Evolutionary conservation across 805 yeast species (phyloP), one percentile per base, ranked within the genome.

Genomic region (Candida bentonensis): DNA sequence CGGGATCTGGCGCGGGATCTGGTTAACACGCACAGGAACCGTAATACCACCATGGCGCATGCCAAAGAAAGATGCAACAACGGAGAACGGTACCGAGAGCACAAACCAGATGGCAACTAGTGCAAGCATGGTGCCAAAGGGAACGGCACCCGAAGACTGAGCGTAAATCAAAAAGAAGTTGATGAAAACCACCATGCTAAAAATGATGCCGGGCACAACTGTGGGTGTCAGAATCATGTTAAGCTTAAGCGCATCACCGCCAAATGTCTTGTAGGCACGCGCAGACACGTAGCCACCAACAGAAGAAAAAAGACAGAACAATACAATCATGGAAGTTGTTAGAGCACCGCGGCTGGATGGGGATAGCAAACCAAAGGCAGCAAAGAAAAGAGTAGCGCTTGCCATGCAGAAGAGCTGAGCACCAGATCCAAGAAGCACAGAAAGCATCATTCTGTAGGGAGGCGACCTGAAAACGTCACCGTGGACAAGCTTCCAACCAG

Each of bases 401-500:
- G 79, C 60, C 88, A 92, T 88, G 55, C 81, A 67, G 50, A 87
- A 73, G 25, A 89, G 62, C 64, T 92, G 98, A 23, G 73, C 63
- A 48, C 98, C 98, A 44, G 92, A 78, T 40, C 98, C 98, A 42
- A 87, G 74, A 21, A 88, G 62, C 5, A 87, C 77, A 2, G 96
- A 82, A 47, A 87, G 70, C 3, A 83, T 47, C 73, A 87, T 71
- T 45, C 82, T 70, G 51, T 73, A 67, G 42, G 68, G 60, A 39
- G 97, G 97, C 5, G 88, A 66, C 62, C 97, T 76, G 68, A 89
- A 89, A 23, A 89, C 87, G 61, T 89, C 97, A 49, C 96, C 97
- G 55, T 88, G 94, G 33, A 87, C 80, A 51, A 92, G 72, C 61
- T 92, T 92, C 98, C 98, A 92, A 33, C 98, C 98, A 58, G 87